phyloP scores from a whole-genome alignment of 805 yeast species.

The Monosporozyma aerobia region DNA sequence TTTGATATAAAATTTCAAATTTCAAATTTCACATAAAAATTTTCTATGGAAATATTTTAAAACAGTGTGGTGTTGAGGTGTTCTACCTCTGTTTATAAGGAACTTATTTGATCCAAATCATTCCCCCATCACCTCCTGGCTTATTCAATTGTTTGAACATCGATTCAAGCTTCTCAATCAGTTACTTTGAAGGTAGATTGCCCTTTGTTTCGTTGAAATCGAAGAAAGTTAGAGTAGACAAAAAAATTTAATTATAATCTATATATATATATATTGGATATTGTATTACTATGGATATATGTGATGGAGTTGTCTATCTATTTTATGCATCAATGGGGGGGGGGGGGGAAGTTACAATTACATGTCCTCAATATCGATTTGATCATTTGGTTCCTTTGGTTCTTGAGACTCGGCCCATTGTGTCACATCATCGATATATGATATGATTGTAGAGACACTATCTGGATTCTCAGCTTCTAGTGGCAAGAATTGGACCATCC shows the following conservation, averaged over 20 bases:
- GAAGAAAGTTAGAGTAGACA: not conserved
- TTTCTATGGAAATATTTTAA: not conserved
- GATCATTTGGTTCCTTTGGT: conserved; percentile 90
- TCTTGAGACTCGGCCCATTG: conserved; percentile 97
- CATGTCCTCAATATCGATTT: conserved; percentile 48
- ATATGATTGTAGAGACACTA: conserved; percentile 70
- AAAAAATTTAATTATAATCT: not conserved
- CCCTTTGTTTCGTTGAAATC: not conserved
- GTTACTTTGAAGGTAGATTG: too few species aligned
- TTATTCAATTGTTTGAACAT: not conserved
- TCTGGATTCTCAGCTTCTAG: conserved; percentile 70
- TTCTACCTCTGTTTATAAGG: not conserved
- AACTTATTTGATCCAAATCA: not conserved
- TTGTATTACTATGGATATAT: too few species aligned
- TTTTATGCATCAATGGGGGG: not conserved
- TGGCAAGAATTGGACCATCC: conserved; percentile 96
- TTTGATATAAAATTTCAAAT: not conserved
- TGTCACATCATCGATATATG: conserved; percentile 92
- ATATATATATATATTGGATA: not conserved
- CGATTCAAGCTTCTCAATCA: not conserved
- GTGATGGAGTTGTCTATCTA: not conserved
- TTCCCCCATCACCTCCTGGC: not conserved
- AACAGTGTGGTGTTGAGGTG: not conserved
- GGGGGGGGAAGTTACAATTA: not conserved
- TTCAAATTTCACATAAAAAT: not conserved